Evolutionary conservation across 2,329 filamentous ascomycete species (phyloP).

Genomic region (Dothideomycetes sp.): DNA sequence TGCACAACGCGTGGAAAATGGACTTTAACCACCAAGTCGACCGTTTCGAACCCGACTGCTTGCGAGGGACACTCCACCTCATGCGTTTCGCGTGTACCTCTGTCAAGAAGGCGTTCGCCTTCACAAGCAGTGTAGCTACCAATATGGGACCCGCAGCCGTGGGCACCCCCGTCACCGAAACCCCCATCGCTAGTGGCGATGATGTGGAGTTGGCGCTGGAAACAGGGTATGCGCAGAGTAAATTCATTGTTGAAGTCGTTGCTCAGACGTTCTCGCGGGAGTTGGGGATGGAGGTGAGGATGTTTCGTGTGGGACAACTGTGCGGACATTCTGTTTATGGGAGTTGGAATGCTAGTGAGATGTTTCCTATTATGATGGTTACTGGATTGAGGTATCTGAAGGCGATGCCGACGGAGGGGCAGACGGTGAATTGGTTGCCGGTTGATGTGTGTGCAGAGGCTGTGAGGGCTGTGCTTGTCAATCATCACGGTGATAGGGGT

Average conservation of each 20-base stretch:
- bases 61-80: constrained; percentile 20
- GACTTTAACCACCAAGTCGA: constrained; percentile 23
- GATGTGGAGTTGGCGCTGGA: constrained; percentile 7
- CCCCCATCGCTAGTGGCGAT: constrained; percentile 2
- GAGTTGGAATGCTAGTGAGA: constrained; percentile 9
- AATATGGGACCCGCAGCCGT: constrained; percentile 7
- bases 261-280: constrained; percentile 3
- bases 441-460: constrained; percentile 8
- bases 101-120: constrained; percentile 12
- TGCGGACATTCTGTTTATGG: constrained; percentile 8
- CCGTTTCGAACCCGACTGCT: constrained; percentile 20
- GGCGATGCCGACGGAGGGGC: constrained; percentile 7
- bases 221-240: constrained; percentile 11
- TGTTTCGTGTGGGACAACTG: constrained; percentile 10
- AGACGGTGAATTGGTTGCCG: constrained; percentile 9
- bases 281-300: constrained; percentile 1
- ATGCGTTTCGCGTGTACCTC: constrained; percentile 17
- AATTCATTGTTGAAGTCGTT: constrained; percentile 10
- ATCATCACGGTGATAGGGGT: background rate
- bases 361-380: constrained; percentile 11
- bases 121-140: constrained; percentile 10
- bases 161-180: constrained; percentile 1
- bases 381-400: constrained; percentile 8
- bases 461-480: background rate
- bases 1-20: constrained; percentile 27